Percentiles rank a stretch among this genome's conserved stretches.
phyloP scores from a whole-genome alignment of 2,329 filamentous ascomycete species.

The Chaetothyriales sp. region DNA sequence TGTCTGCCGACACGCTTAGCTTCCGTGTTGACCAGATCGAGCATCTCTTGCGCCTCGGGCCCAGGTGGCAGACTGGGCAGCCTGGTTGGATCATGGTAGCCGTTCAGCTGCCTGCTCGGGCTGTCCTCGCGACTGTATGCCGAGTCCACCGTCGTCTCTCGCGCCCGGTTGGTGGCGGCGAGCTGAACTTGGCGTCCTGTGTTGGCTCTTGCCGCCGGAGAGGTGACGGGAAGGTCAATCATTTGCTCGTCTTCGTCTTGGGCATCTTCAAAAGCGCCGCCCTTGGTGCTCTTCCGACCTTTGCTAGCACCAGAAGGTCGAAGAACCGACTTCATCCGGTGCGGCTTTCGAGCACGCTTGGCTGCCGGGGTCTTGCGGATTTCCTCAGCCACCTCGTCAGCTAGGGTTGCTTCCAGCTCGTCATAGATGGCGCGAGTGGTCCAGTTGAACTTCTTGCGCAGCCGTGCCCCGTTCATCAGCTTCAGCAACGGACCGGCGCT shows the following conservation, averaged over 20 bases:
- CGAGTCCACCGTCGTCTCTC: slow-evolving; percentile 10
- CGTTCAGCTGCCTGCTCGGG: slow-evolving; percentile 18
- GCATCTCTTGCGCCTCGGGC: slow-evolving; percentile 17
- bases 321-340: slow-evolving; percentile 28
- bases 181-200: slow-evolving; percentile 14
- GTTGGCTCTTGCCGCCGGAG: slow-evolving; percentile 17
- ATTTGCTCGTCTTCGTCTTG: slow-evolving; percentile 22
- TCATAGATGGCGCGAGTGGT: slow-evolving; percentile 17
- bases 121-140: slow-evolving; percentile 13
- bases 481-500: slow-evolving; percentile 12
- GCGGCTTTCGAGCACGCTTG: slow-evolving; percentile 12
- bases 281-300: slow-evolving; percentile 28
- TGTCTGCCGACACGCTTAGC: slow-evolving; percentile 16
- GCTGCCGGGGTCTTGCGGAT: slow-evolving; percentile 12
- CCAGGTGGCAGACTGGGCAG: slow-evolving; percentile 15
- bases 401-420: slow-evolving; percentile 16
- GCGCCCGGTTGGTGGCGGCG: slow-evolving; percentile 5
- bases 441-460: slow-evolving; percentile 19
- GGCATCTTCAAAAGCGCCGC: slow-evolving; percentile 15
- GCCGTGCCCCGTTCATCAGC: slow-evolving; percentile 17
- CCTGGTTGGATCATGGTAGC: slow-evolving; percentile 11
- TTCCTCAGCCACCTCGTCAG: slow-evolving; percentile 16
- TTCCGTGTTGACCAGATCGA: slow-evolving; percentile 15
- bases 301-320: slow-evolving; percentile 30
- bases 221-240: slow-evolving; percentile 20